Percentiles rank a stretch among this genome's conserved stretches.
These are phyloP conservation scores for Zychaea mexicana DNA, from an alignment of 371 early-diverging fungal genomes.

Conservation along the genomic window DNA sequence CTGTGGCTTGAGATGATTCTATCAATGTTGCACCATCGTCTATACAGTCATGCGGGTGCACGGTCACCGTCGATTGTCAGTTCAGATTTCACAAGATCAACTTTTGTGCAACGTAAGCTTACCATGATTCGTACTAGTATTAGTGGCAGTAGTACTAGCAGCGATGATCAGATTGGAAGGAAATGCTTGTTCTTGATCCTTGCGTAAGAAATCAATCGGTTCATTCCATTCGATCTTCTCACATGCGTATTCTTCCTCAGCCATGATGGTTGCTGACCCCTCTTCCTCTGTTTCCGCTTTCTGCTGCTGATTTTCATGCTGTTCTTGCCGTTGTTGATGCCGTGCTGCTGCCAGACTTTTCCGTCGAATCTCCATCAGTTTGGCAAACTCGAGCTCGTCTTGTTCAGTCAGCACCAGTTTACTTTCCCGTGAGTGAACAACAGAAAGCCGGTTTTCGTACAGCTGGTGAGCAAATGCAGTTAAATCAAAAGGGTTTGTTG, in stretches of 20 bases:
- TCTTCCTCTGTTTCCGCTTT: no score
- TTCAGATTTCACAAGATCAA: no score
- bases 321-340: neutral
- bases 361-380: slow-evolving; percentile 13
- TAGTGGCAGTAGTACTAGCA: neutral
- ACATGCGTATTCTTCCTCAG: neutral
- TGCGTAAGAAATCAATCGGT: neutral
- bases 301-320: no score
- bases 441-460: slow-evolving; percentile 41
- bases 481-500: slow-evolving; percentile 26
- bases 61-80: no score
- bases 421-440: slow-evolving; percentile 36
- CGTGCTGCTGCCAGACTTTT: neutral
- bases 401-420: slow-evolving; percentile 39
- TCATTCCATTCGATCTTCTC: neutral
- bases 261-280: neutral
- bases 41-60: no score
- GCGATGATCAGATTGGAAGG: neutral
- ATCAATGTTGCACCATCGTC: neutral
- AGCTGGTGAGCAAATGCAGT: slow-evolving; percentile 40
- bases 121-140: no score
- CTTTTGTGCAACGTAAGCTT: no score
- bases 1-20: neutral
- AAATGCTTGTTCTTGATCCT: neutral
- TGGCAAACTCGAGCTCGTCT: slow-evolving; percentile 40